Conservation (phyloP, 75 land plant species). For the Picea glauca region DNA sequence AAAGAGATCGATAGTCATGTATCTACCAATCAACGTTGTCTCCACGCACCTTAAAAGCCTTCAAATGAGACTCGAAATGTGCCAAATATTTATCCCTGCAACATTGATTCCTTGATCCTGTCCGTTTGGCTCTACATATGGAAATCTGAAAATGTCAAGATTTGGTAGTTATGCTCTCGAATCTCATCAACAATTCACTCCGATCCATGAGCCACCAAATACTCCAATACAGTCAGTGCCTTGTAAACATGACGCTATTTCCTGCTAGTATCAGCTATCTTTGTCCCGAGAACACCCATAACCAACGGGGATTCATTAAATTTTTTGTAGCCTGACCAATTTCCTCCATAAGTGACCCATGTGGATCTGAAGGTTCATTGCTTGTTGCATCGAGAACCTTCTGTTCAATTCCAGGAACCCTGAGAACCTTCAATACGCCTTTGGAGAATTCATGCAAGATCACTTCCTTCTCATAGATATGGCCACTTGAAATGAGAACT, state of each 20-base stretch:
- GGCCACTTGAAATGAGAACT: too few species aligned
- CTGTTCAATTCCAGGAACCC: too few species aligned
- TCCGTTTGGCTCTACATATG: constrained; percentile 67
- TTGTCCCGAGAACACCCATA: constrained; percentile 71
- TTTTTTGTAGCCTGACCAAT: constrained; percentile 74
- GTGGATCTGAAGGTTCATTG: constrained; percentile 94
- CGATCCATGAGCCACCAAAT: constrained; percentile 34
- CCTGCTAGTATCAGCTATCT: constrained; percentile 59
- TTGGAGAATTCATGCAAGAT: too few species aligned
- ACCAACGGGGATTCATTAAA: constrained; percentile 76
- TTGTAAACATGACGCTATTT: constrained; percentile 94
- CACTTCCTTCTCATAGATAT: too few species aligned
- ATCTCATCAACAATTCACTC: constrained; percentile 29
- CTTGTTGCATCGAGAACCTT: constrained; percentile 3
- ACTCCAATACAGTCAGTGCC: constrained; percentile 77
- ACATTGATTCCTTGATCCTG: constrained; percentile 83
- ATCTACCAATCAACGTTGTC: too few species aligned
- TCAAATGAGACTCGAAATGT: too few species aligned
- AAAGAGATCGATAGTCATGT: too few species aligned
- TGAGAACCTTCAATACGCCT: too few species aligned
- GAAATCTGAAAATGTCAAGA: constrained; percentile 58
- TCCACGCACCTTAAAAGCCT: too few species aligned
- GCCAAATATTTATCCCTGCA: too few species aligned
- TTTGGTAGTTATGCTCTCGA: constrained; percentile 20
- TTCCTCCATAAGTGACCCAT: constrained; percentile 76